Conservation (phyloP, 345 rosid genomes). For the Eucalyptus erythrocorys region DNA sequence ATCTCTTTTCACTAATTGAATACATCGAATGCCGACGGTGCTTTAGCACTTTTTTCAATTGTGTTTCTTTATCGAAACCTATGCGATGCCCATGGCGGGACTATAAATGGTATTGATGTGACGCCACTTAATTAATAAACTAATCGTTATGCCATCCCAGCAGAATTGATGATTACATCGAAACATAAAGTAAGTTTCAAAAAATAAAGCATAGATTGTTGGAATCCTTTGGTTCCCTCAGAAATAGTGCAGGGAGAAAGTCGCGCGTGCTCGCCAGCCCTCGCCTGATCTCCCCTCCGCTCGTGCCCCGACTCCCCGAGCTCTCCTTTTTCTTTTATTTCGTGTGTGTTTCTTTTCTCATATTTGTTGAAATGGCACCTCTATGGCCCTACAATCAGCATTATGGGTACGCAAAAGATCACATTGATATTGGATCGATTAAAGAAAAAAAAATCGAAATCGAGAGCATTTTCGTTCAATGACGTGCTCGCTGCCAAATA, state of each 20-base stretch:
- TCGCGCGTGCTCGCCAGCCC: neutral
- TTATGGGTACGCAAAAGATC: neutral
- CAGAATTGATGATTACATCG: neutral
- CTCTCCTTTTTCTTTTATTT: neutral
- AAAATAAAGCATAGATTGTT: too few relatives aligned
- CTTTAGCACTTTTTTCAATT: too few relatives aligned
- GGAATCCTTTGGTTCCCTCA: neutral
- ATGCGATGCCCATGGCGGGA: neutral
- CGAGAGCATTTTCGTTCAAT: neutral
- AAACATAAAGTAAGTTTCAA: neutral
- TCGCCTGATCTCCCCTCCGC: neutral
- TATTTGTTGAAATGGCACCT: neutral
- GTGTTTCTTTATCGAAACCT: neutral
- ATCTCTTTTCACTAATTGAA: neutral
- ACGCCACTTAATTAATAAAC: neutral
- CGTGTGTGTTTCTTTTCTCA: neutral
- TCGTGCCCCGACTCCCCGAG: neutral
- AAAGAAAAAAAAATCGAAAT: neutral
- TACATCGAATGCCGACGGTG: rapidly evolving
- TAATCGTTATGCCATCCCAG: neutral
- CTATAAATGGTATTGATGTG: neutral
- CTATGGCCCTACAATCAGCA: neutral
- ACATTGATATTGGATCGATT: neutral
- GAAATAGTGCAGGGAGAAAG: neutral
- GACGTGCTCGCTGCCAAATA: neutral